These are phyloP conservation scores for Tuber magnatum DNA, from an alignment of 495 filamentous ascomycete genomes.

Conservation along the genomic window DNA sequence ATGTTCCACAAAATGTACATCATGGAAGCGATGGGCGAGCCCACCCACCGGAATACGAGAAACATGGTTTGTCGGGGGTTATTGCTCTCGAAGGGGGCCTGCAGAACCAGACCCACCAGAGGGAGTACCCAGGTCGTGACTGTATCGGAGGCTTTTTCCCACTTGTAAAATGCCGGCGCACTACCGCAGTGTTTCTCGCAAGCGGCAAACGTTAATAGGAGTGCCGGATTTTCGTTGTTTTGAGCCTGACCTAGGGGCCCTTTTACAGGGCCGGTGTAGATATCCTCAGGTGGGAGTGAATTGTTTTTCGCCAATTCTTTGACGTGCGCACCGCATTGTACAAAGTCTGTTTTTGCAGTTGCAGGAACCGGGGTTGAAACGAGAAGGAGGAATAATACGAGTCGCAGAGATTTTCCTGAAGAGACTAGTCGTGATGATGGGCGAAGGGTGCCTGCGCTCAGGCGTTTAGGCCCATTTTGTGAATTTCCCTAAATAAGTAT, in stretches of 20 bases:
- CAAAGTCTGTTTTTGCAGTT: neutral
- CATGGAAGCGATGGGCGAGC: conserved; percentile 44
- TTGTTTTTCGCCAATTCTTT: neutral
- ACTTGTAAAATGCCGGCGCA: conserved; percentile 28
- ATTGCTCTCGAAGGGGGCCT: conserved; percentile 49
- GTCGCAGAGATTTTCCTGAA: neutral
- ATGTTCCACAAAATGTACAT: conserved; percentile 49
- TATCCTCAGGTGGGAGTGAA: neutral
- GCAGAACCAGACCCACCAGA: conserved; percentile 45
- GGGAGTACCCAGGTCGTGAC: conserved; percentile 49
- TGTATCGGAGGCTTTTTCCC: conserved; percentile 41
- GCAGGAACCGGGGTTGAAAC: neutral
- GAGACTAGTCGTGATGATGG: neutral
- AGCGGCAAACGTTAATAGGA: neutral
- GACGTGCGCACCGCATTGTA: neutral
- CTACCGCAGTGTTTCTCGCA: neutral
- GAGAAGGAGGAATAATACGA: neutral
- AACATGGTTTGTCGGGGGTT: conserved; percentile 41
- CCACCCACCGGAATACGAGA: conserved; percentile 43
- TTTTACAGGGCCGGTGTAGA: neutral
- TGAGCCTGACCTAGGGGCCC: neutral
- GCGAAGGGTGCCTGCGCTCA: neutral
- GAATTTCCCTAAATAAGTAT: neutral
- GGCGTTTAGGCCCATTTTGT: neutral
- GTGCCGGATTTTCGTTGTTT: neutral